A percentile compares a stretch with the other conserved stretches of the same genome.
Evolutionary conservation across 306 rosid species (phyloP).

Genomic region (Clitoria ternatea): DNA sequence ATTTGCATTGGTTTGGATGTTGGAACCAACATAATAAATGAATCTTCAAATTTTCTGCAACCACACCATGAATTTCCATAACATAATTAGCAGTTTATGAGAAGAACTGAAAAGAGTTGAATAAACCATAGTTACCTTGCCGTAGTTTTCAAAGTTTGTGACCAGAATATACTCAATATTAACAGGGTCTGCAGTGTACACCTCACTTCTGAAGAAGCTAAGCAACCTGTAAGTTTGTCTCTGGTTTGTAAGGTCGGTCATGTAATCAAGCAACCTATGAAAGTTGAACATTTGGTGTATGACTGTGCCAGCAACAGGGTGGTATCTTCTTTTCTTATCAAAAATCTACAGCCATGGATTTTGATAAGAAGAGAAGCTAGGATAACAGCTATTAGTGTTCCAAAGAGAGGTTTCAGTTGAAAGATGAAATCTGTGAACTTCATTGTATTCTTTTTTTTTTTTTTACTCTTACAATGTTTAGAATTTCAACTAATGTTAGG

Average conservation of each 20-base stretch:
- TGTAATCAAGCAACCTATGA: conserved; percentile 47
- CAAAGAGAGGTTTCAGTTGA: not conserved
- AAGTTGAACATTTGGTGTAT: conserved; percentile 32
- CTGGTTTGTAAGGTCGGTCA: conserved; percentile 46
- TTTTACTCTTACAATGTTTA: not conserved
- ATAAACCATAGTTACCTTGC: conserved; percentile 43
- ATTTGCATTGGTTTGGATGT: too few relatives aligned
- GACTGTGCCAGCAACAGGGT: conserved; percentile 34
- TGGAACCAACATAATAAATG: too few relatives aligned
- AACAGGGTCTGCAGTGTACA: conserved; percentile 60
- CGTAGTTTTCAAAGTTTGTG: conserved; percentile 50
- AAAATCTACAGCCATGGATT: conserved; percentile 13
- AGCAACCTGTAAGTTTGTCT: conserved; percentile 55
- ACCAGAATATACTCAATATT: conserved; percentile 58
- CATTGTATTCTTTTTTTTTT: not conserved
- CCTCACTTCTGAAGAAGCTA: conserved; percentile 43
- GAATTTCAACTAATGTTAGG: not conserved
- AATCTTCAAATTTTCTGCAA: not conserved
- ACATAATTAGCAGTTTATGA: not conserved
- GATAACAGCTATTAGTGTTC: conserved; percentile 6
- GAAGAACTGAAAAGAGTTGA: not conserved
- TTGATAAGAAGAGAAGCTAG: conserved; percentile 18
- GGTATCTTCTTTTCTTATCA: conserved; percentile 34
- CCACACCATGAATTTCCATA: not conserved
- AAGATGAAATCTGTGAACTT: conserved; percentile 1